Conservation (phyloP, 441 rosid species). For the Metrosideros polymorpha region DNA sequence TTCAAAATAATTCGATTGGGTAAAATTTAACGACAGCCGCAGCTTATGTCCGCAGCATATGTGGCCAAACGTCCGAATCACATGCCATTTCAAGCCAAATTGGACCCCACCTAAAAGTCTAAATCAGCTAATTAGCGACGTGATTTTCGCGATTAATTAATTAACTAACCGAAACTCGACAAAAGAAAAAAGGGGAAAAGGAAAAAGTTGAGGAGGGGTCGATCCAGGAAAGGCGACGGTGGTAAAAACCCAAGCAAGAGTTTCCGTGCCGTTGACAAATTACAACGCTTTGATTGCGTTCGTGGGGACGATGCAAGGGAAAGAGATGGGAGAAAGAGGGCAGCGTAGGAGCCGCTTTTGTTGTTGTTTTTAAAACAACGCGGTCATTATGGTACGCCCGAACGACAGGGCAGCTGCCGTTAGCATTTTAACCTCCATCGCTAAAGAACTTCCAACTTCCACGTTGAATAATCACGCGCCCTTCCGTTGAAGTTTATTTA, state of each 20-base stretch:
- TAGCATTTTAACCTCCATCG: neutral
- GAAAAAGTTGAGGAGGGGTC: neutral
- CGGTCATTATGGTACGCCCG: neutral
- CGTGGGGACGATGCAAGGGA: neutral
- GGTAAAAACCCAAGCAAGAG: neutral
- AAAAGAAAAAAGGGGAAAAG: neutral
- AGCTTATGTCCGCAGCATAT: too few species aligned
- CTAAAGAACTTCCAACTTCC: neutral
- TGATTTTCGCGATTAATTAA: neutral
- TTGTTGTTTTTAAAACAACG: neutral
- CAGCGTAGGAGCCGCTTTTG: fast-evolving
- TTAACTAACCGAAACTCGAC: neutral
- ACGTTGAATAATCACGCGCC: neutral
- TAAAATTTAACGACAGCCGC: too few species aligned
- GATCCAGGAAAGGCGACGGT: neutral
- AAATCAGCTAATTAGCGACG: neutral
- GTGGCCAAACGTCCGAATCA: neutral
- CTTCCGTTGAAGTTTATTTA: neutral
- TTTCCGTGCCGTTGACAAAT: neutral
- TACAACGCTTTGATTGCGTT: neutral
- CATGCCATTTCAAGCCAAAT: neutral
- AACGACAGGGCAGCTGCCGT: neutral
- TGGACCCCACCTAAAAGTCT: neutral
- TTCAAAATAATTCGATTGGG: too few species aligned
- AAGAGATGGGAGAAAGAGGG: neutral